Percentiles rank a stretch among this genome's conserved stretches.
Conservation (phyloP, 768 basidiomycete species). For the Amanita fuliginea region DNA sequence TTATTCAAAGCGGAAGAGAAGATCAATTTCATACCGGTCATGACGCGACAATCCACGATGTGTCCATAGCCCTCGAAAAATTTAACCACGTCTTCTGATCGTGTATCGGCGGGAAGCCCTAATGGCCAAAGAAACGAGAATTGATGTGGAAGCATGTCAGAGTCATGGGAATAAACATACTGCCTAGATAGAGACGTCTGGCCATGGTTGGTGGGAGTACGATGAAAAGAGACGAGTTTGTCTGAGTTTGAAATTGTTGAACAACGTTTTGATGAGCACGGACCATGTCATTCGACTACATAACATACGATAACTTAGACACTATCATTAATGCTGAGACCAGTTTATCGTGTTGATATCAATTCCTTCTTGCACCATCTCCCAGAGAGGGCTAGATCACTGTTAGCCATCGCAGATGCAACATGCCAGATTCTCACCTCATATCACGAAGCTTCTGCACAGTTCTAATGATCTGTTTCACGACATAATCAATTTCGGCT, state of each 20-base stretch:
- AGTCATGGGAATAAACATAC: slow-evolving; percentile 28
- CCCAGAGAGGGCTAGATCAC: slow-evolving; percentile 77
- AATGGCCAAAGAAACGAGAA: background rate
- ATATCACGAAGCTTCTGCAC: slow-evolving; percentile 87
- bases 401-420: slow-evolving; percentile 6
- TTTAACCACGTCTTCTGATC: slow-evolving; percentile 75
- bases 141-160: background rate
- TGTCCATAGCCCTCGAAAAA: slow-evolving; percentile 87
- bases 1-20: background rate
- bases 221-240: slow-evolving; percentile 19
- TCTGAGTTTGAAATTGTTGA: slow-evolving; percentile 36
- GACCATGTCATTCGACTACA: slow-evolving; percentile 24
- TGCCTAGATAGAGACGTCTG: slow-evolving; percentile 78
- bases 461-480: slow-evolving; percentile 77
- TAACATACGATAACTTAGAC: slow-evolving; percentile 1
- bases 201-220: slow-evolving; percentile 47
- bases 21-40: slow-evolving; percentile 54
- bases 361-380: slow-evolving; percentile 99
- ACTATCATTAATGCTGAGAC: slow-evolving; percentile 65
- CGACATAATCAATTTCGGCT: slow-evolving; percentile 91
- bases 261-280: slow-evolving; percentile 26
- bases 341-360: slow-evolving; percentile 93
- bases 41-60: slow-evolving; percentile 85
- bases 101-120: slow-evolving; percentile 80
- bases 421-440: slow-evolving; percentile 39